Evolutionary conservation across 768 basidiomycete species (phyloP), one percentile per base, ranked within the genome.

Genomic region (Collybiopsis luxurians): DNA sequence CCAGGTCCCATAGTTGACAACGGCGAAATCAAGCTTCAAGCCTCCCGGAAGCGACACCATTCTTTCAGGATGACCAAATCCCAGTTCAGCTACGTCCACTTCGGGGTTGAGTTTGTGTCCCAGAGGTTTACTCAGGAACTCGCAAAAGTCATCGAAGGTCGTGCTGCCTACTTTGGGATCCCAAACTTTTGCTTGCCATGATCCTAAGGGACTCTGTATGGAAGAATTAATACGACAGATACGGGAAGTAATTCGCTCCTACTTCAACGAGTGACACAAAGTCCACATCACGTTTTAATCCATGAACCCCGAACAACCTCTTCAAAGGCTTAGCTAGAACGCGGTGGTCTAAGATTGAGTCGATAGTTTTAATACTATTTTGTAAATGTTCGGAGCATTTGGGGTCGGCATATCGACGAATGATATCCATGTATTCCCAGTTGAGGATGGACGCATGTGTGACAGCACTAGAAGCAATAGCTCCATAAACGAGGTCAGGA

Each of bases 121-220:
- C 55, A 64, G 66, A 15, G 83, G 77, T 58, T 76, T 77, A 60
- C 70, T 76, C 56, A 93, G 66, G 0, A 78, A 69, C 28, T 69
- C 71, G 64, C 90, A 93, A 66, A 92, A 92, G 30, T 83, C 72
- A 50, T 89, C 85, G 59, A 91, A 93, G 1, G 52, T 66, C 1
- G 77, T 79, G 63, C 80, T 87, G 5, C 78, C 80, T 46, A 89
- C 81, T 13, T 72, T 71, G 0, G 90, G 87, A 67, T 96, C 89
- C 95, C 95, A 98, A 66, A 87, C 87, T 69, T 88, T 89, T 0
- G 75, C 78, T 73, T 98, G 95, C 90, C 93, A 96, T 5, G 69
- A 72, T 0, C 80, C 81, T 26, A 94, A 75, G 2, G 90, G 88
- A 42, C 61, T 66, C 81, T 91, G 56, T 12, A n/a, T 26, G 19